Base-by-base conservation (phyloP, 2,329 filamentous ascomycete genomes). In the Ceratocystis alfenasii region DNA sequence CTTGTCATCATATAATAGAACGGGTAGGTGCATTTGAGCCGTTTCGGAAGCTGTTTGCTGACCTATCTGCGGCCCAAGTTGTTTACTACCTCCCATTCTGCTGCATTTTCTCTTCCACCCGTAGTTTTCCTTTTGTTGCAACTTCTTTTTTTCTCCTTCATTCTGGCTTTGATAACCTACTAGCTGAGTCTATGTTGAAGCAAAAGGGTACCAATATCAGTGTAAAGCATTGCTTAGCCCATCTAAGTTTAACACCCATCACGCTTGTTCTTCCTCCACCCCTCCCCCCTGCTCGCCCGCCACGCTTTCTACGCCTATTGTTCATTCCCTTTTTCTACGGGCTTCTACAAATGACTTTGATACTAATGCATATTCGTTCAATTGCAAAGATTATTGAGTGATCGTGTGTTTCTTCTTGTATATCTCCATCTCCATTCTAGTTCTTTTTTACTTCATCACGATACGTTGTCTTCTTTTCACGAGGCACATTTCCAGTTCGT, bases 21-120 rank as follows among this genome's bases (percentile, higher is more conserved):
- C 55, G 55, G 55, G 33, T 59, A 59, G 55, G 4, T 59, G 55
- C 55, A 59, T 30, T n/a, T 36, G 7, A 36, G 6, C 55, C 30
- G 55, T 59, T 59, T 59, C 55, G 25, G 33, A 59, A 59, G 55
- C 28, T 59, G 55, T 36, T 59, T 36, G 55, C 55, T 59, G 55
- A 59, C 55, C 55, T 59, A 20, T 59, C 7, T 30, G 17, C 15
- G 15, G 25, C 4, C 28, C 15, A 20, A 28, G 45, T 12, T 62
- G n/a, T 46, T 41, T 48, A 46, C n/a, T 20, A 22, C 28, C 10
- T 30, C 12, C 22, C 25, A 22, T 7, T 15, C 6, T 53, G 2
- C 45, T n/a, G n/a, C 45, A 20, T 10, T 28, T 50, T 12, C 55
- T n/a, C 15, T 17, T 2, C 10, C n/a, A 45, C 41, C 28, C 3